Base-by-base conservation (phyloP, 495 filamentous ascomycete genomes). In the Podospora didyma region DNA sequence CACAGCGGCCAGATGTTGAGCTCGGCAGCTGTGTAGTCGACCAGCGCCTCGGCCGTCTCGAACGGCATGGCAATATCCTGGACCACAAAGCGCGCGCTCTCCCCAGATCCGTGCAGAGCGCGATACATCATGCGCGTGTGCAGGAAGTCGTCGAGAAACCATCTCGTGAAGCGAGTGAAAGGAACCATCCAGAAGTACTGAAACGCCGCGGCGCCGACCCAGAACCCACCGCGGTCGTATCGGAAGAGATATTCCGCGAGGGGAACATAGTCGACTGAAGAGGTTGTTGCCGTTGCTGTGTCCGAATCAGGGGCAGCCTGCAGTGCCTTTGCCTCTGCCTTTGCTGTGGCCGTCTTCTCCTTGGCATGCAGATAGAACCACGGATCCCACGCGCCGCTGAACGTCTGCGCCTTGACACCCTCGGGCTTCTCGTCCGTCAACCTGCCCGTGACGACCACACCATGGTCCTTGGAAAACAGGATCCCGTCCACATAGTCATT, bases 81-180 rank as follows among this genome's bases (percentile, higher is more conserved):
- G 20, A 85, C 75, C 26, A 86, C 66, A 59, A 81, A 81, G 47
- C 75, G 69, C 23, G 72, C 72, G 46, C 72, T 73, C 62, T 83
- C 73, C 37, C 81, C 81, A 19, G 74, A 78, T 24, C 73, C 79
- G 69, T 86, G 81, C 2, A 85, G 66, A 2, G 82, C 82, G 21
- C 80, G 79, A 70, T 83, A 86, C 63, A 86, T 76, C 75, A 84
- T 83, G 17, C 84, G 72, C 46, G 84, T 86, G 64, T 85, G 84
- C 55, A 84, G 56, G 58, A 87, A 85, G 64, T 82, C 78, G 62
- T 88, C 82, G 11, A 87, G 79, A 57, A 79, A 73, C 74, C 75
- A 83, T 28, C 82, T 73, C 26, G 76, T 82, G 61, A 81, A 61
- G 31, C 71, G 70, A 20, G 69, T 82, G 67, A 84, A 85, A 2